Conservation (phyloP, 441 rosid species). For the Adansonia grandidieri region DNA sequence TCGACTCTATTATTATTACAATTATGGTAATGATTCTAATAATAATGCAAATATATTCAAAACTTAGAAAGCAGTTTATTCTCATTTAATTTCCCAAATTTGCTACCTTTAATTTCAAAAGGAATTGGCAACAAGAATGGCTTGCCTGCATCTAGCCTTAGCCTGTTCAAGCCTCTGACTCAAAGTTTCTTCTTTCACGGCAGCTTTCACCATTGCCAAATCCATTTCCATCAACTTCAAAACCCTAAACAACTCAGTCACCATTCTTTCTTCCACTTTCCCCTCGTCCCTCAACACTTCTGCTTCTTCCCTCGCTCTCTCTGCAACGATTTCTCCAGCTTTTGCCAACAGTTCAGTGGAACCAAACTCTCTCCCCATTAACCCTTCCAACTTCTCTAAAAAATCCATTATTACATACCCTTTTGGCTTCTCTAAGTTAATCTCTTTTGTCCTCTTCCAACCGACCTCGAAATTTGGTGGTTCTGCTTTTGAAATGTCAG, state of each 20-base stretch:
- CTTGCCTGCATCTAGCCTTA: slow-evolving; percentile 89
- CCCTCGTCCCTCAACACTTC: slow-evolving; percentile 81
- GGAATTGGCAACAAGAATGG: slow-evolving; percentile 85
- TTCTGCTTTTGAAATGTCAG: slow-evolving; percentile 49
- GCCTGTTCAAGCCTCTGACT: slow-evolving; percentile 77
- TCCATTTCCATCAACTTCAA: slow-evolving; percentile 97
- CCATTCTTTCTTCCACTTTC: slow-evolving; percentile 82
- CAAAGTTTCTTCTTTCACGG: slow-evolving; percentile 80
- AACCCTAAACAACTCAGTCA: slow-evolving; percentile 82
- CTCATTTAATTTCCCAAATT: background rate
- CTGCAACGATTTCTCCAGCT: slow-evolving; percentile 81
- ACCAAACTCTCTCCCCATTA: slow-evolving; percentile 80
- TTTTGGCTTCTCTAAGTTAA: slow-evolving; percentile 66
- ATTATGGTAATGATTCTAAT: too few relatives aligned
- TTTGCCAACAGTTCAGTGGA: slow-evolving; percentile 77
- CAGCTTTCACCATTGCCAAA: slow-evolving; percentile 90
- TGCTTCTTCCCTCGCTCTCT: slow-evolving; percentile 89
- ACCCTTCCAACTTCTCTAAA: slow-evolving; percentile 65
- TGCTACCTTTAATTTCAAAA: slow-evolving; percentile 41
- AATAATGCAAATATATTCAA: too few relatives aligned
- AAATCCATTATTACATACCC: slow-evolving; percentile 87
- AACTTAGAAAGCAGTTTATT: too few relatives aligned
- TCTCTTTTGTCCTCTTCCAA: slow-evolving; percentile 79
- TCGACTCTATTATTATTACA: too few relatives aligned
- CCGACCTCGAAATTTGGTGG: slow-evolving; percentile 86